Percentiles rank a stretch among this genome's conserved stretches.
phyloP scores from a whole-genome alignment of 106 monocot genomes.

The Dendrobium catenatum region DNA sequence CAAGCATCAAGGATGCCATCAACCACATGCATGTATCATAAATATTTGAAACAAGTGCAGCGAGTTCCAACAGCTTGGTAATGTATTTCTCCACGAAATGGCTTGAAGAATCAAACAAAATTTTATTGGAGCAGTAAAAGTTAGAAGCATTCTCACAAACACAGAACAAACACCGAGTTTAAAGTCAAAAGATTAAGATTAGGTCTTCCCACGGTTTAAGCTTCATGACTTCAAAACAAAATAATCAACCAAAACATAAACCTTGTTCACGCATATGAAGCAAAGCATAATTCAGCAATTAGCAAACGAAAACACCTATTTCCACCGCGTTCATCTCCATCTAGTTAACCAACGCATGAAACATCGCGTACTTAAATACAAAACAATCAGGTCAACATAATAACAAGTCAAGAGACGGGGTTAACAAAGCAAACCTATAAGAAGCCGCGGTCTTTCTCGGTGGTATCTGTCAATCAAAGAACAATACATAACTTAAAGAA shows the following conservation, averaged over 20 bases:
- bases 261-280: background rate
- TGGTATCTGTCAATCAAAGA: slow-evolving; percentile 50
- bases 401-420: background rate
- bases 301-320: background rate
- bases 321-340: background rate
- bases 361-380: background rate
- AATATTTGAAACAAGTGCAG: background rate
- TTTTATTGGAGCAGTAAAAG: background rate
- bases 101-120: background rate
- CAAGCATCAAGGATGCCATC: background rate
- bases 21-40: background rate
- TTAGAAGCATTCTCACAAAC: background rate
- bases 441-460: slow-evolving; percentile 92
- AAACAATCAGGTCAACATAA: background rate
- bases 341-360: background rate
- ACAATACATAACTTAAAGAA: background rate
- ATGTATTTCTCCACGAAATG: background rate
- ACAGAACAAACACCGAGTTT: background rate
- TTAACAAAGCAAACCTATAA: slow-evolving; percentile 46
- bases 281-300: background rate
- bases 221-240: background rate
- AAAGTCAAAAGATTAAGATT: background rate
- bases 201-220: background rate
- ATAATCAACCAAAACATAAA: background rate
- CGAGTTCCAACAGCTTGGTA: background rate